Evolutionary conservation across 164 flowering plant species (phyloP), one percentile per base, ranked within the genome.

Genomic region (Stephania cephalantha): DNA sequence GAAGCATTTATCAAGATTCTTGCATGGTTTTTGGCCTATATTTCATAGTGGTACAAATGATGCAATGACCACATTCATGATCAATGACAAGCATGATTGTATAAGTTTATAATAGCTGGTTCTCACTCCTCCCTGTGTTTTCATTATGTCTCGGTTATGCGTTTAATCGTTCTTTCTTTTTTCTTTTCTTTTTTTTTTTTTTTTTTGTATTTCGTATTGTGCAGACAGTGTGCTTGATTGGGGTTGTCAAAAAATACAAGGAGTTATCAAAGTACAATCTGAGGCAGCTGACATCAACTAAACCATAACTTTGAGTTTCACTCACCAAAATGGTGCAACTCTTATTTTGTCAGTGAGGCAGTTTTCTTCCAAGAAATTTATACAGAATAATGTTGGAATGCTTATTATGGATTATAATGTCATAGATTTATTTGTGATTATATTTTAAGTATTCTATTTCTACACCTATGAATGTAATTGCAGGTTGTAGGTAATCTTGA

Each of bases 181-280:
- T 25, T 25, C 25, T 25, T 25, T 25, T 25, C 0, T 25, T 0
- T 25, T 25, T 25, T 25, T 25, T 25, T 25, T 25, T 0, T 22
- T 22, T 15, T 72, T 4, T 15, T 66, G 29, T 52, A 30, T 66
- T 68, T 77, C 22, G 22, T 50, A 63, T 81, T 52, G 78, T 73
- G 46, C 95, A 95, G 99, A 95, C 97, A n/a, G 82, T 91, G 9
- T 94, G 98, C 89, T 80, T 88, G 85, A 85, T 94, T 31, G 97
- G 97, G 29, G 85, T 92, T 6, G 91, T 89, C 8, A 91, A 91
- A 78, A 91, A 87, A 84, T 94, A 94, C 85, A 94, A 95, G 88
- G 95, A 93, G 83, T 79, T 92, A 75, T 83, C 91, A 35, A 95
- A 95, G 79, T 95, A 87, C 83, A 95, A 95, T 75, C 75, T 95